phyloP scores from a whole-genome alignment of 495 filamentous ascomycete species.

The Neurospora sp. region DNA sequence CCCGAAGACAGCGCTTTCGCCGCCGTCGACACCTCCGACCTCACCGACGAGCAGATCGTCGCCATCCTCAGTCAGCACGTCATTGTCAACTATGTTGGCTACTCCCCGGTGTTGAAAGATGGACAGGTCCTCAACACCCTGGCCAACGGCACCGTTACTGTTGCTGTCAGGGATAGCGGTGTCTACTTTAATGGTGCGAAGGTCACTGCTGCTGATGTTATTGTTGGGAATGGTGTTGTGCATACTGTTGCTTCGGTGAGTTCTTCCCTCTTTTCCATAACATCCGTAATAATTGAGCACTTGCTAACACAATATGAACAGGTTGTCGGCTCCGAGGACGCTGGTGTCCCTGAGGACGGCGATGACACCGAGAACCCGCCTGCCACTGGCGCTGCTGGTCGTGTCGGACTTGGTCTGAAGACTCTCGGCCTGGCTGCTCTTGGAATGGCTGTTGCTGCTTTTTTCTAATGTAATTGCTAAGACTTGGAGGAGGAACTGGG shows the following conservation, averaged over 20 bases:
- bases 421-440: not conserved
- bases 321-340: not conserved
- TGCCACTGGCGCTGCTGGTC: not conserved
- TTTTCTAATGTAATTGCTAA: not conserved
- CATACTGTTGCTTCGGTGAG: slow-evolving; percentile 30
- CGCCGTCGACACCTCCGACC: slow-evolving; percentile 4
- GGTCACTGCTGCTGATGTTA: slow-evolving; percentile 21
- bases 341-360: not conserved
- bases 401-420: not conserved
- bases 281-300: not conserved
- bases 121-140: slow-evolving; percentile 22
- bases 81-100: slow-evolving; percentile 20
- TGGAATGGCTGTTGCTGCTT: not conserved
- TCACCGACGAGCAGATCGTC: not conserved
- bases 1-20: slow-evolving; percentile 16
- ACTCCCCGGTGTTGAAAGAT: slow-evolving; percentile 20
- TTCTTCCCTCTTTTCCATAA: not conserved
- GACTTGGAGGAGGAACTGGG: not conserved
- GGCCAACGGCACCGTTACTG: slow-evolving; percentile 17
- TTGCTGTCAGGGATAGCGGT: slow-evolving; percentile 17
- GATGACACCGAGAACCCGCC: not conserved
- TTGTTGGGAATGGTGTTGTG: slow-evolving; percentile 28
- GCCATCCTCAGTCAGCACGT: slow-evolving; percentile 19
- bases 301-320: not conserved
- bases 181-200: slow-evolving; percentile 27